Evolutionary conservation across 495 filamentous ascomycete species (phyloP).

Genomic region (Lineolata rhizophorae): DNA sequence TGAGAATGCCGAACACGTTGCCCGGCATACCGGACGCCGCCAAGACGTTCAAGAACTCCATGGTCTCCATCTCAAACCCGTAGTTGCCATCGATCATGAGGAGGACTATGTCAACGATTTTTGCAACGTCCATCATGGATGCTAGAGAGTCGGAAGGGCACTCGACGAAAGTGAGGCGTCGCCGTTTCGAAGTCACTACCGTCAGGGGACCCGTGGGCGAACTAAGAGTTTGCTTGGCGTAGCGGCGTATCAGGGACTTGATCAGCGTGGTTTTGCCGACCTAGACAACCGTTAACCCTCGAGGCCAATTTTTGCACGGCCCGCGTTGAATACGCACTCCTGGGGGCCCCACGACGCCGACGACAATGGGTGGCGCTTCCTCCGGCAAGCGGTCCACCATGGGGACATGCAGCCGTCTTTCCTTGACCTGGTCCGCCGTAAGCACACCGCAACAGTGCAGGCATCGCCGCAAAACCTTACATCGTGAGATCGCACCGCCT

Average conservation of each 20-base stretch:
- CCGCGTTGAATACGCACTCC: too few relatives aligned
- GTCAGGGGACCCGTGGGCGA: slow-evolving; percentile 82
- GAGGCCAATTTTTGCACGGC: too few relatives aligned
- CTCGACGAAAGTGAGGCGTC: slow-evolving; percentile 87
- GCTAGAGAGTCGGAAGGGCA: slow-evolving; percentile 83
- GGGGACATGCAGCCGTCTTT: slow-evolving; percentile 88
- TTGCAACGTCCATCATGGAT: slow-evolving; percentile 85
- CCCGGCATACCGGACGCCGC: slow-evolving; percentile 86
- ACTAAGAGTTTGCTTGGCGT: slow-evolving; percentile 84
- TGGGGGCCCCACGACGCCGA: slow-evolving; percentile 80
- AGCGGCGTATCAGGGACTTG: slow-evolving; percentile 82
- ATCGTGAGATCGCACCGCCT: slow-evolving; percentile 79
- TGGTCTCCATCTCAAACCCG: slow-evolving; percentile 99
- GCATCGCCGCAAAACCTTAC: too few relatives aligned
- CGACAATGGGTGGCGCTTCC: slow-evolving; percentile 82
- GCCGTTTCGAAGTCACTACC: slow-evolving; percentile 79
- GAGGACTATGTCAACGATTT: slow-evolving; percentile 89
- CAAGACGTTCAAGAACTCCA: slow-evolving; percentile 92
- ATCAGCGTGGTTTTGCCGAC: slow-evolving; percentile 57
- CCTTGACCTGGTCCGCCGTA: slow-evolving; percentile 43
- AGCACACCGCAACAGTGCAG: neutral
- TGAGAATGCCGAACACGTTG: slow-evolving; percentile 92
- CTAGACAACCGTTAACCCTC: slow-evolving; percentile 14
- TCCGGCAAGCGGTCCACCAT: slow-evolving; percentile 87
- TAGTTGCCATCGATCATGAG: slow-evolving; percentile 97